Base-by-base conservation (phyloP, 2,329 filamentous ascomycete species). In the Leptographium radiaticola region DNA sequence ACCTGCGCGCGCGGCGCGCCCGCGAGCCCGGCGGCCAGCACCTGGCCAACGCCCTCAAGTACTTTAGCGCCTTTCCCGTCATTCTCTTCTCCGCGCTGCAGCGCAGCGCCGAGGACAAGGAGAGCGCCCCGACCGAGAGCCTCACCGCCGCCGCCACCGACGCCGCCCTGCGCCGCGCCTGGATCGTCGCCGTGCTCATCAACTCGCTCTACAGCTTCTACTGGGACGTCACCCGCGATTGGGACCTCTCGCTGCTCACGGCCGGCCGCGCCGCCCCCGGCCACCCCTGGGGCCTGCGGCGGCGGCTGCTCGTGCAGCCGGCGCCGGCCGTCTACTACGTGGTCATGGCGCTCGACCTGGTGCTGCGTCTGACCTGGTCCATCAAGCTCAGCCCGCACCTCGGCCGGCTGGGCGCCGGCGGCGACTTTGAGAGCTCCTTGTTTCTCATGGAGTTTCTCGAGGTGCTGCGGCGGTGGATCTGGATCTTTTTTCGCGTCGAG, bases 201-300 rank as follows among this genome's bases (percentile, higher is more conserved):
- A 96, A 98, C 68, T 94, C 88, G 15, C 74, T 86, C 46, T 98
- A 95, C 70, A 89, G 86, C n/a, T 97, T 97, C 72, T 98, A 93
- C 75, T 98, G 93, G 93, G 93, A 98, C 63, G 83, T 97, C 34
- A 78, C 88, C 53, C 93, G 90, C 71, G 93, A 98, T 73, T 98
- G 93, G 93, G 93, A 97, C 65, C 75, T 98, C 58, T 87, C 86
- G 0, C 75, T 97, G 15, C 87, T 97, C 64, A 53, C 74, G 2
- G 66, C 71, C 15, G 70, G 69, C 57, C 79, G 84, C 58, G 74
- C 75, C 59, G 75, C 77, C 12, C 76, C 76, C 2, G 80, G 85
- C 31, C 79, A 90, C 61, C 80, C 87, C 0, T 93, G 80, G 65
- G 93, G 87, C 1, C 74, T 98, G 46, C 83, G 93, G 33, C 76